These are phyloP conservation scores for Ilex paraguariensis DNA, from an alignment of 305 asterid species.

Conservation along the genomic window DNA sequence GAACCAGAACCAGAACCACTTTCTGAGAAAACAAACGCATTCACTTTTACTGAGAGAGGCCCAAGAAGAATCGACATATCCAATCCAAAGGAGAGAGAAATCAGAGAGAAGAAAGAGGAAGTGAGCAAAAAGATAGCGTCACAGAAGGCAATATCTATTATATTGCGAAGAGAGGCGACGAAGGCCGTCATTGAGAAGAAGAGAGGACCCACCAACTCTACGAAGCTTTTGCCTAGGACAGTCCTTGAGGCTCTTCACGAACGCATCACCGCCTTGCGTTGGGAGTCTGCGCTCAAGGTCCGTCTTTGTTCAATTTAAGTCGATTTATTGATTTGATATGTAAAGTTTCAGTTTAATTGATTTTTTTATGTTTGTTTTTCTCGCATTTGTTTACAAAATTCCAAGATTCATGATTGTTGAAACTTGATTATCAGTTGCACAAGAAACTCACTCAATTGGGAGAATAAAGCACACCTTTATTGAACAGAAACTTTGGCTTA, in stretches of 20 bases:
- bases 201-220: constrained; percentile 45
- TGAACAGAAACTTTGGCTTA: too few relatives aligned
- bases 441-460: too few relatives aligned
- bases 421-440: too few relatives aligned
- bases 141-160: constrained; percentile 72
- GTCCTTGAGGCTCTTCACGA: constrained; percentile 91
- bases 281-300: constrained; percentile 97
- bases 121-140: constrained; percentile 76
- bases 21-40: constrained; percentile 13
- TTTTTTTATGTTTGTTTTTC: constrained; percentile 2
- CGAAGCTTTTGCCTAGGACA: constrained; percentile 62
- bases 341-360: background rate
- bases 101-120: constrained; percentile 60
- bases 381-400: background rate
- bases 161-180: constrained; percentile 81
- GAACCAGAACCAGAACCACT: constrained; percentile 17
- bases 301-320: background rate
- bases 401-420: background rate
- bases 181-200: constrained; percentile 78
- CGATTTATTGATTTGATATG: background rate
- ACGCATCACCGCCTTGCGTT: constrained; percentile 83
- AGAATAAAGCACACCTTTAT: too few relatives aligned
- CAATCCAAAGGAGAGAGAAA: constrained; percentile 43
- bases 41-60: constrained; percentile 7
- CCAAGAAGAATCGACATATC: constrained; percentile 22